Percentiles rank a stretch among this genome's conserved stretches.
phyloP scores from a whole-genome alignment of 371 early-diverging fungal species.

The Mucor indicus region DNA sequence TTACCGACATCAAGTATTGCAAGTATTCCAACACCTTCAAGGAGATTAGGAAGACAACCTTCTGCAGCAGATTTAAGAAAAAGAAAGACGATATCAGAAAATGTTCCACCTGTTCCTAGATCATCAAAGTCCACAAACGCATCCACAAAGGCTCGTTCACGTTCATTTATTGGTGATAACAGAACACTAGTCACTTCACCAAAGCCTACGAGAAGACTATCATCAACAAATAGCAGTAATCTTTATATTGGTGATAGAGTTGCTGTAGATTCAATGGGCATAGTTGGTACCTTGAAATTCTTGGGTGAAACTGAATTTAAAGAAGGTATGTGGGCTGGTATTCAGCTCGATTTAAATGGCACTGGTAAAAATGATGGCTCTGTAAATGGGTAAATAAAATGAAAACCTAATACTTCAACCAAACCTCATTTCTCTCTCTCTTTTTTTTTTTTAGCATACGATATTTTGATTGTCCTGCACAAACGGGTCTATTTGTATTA shows the following conservation, averaged over 20 bases:
- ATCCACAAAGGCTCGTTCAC: conserved; percentile 19
- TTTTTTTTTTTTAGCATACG: conserved; percentile 14
- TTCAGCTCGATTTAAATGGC: conserved; percentile 65
- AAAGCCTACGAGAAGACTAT: background rate
- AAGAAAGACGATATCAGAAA: conserved; percentile 19
- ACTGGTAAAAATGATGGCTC: conserved; percentile 78
- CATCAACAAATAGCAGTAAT: background rate
- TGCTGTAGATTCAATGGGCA: conserved; percentile 62
- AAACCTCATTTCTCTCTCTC: background rate
- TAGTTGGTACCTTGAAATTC: conserved; percentile 73
- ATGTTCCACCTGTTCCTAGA: conserved; percentile 15
- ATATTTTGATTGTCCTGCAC: conserved; percentile 27
- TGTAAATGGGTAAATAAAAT: conserved; percentile 50
- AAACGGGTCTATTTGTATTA: conserved; percentile 28
- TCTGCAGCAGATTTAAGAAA: conserved; percentile 18
- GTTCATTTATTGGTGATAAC: conserved; percentile 3
- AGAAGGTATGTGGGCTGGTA: conserved; percentile 76
- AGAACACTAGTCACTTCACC: too few species aligned
- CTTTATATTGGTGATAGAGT: conserved; percentile 61
- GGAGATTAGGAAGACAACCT: conserved; percentile 12
- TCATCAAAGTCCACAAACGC: conserved; percentile 12
- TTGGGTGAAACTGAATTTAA: conserved; percentile 72
- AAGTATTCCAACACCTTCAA: conserved; percentile 3
- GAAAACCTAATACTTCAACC: background rate
- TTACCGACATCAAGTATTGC: conserved; percentile 15